Percentiles rank a stretch among this genome's conserved stretches.
Conservation (phyloP, 768 basidiomycete species). For the Suillus weaverae region DNA sequence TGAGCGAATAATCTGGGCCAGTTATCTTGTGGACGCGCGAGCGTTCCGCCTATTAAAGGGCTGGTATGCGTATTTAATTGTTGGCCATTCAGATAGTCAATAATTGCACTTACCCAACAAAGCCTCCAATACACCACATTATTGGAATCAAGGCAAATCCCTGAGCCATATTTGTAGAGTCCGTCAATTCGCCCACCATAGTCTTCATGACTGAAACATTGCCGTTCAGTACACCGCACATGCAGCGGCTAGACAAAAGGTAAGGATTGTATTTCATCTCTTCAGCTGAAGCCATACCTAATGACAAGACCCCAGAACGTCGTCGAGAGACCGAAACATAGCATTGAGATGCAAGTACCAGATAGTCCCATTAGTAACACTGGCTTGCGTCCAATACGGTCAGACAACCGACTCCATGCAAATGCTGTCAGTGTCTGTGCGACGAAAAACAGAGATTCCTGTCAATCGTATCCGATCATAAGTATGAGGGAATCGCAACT, state of each 20-base stretch:
- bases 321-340: constrained; percentile 66
- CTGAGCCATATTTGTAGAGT: constrained; percentile 34
- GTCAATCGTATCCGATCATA: background rate
- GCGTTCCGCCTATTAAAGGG: constrained; percentile 57
- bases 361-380: constrained; percentile 65
- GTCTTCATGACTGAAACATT: constrained; percentile 65
- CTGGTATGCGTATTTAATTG: background rate
- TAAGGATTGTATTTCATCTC: background rate
- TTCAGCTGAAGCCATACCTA: constrained; percentile 27
- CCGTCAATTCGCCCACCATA: constrained; percentile 63
- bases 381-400: constrained; percentile 70
- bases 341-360: constrained; percentile 67
- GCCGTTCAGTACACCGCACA: constrained; percentile 39
- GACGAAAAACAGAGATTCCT: constrained; percentile 81
- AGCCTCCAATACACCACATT: constrained; percentile 31
- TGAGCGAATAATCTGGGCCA: constrained; percentile 50
- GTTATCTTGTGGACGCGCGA: constrained; percentile 54
- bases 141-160: constrained; percentile 33
- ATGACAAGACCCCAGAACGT: constrained; percentile 62
- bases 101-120: constrained; percentile 32
- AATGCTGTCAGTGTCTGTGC: constrained; percentile 69
- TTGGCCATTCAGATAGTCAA: background rate
- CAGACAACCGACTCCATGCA: constrained; percentile 73
- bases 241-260: constrained; percentile 20
- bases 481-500: constrained; percentile 1